Base-by-base conservation (phyloP, 768 basidiomycete species). In the Xerocomellus intermedius region DNA sequence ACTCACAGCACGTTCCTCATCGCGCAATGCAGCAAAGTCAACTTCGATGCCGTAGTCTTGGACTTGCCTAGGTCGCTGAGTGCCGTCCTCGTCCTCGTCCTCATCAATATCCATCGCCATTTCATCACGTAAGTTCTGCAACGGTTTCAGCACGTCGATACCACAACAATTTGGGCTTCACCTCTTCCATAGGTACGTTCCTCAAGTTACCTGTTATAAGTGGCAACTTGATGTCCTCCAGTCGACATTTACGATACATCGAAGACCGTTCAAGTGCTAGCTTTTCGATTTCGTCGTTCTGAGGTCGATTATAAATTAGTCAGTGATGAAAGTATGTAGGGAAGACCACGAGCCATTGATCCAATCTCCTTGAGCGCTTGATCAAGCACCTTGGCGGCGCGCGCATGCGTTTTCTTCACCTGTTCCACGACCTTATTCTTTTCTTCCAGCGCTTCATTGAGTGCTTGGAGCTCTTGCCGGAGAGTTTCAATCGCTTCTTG, bases 181-280 rank as follows among this genome's bases (percentile, higher is more conserved):
- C 94, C 84, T 98, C 97, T 67, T 98, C 94, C 84, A 98, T 90
- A 0, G 96, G 91, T 2, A 98, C 91, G 61, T 90, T 83, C 69
- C 84, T 87, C 51, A 98, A 74, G 64, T 84, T 81, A 7, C 96
- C 97, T 51, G 80, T 69, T 14, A 79, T 61, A 13, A 98, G 74
- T 0, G 96, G 94, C 17, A 99, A 70, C 55, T 81, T 81, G 61
- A 98, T 88, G 63, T 97, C 94, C 58, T 99, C 97, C 42, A 99
- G 78, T 58, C 94, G 83, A 72, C 96, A 98, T 65, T 91, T 91
- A 16, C 95, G 83, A 68, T 98, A 98, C 43, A 91, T 81, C 0
- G 86, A 77, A 22, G 93, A 91, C 22, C 96, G 79, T 65, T 98
- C 95, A 43, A 92, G 78, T 0, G 85, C 87, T 26, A 89, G 73